Base-by-base conservation (phyloP, 2,329 filamentous ascomycete species). In the Pseudonectria buxi region DNA sequence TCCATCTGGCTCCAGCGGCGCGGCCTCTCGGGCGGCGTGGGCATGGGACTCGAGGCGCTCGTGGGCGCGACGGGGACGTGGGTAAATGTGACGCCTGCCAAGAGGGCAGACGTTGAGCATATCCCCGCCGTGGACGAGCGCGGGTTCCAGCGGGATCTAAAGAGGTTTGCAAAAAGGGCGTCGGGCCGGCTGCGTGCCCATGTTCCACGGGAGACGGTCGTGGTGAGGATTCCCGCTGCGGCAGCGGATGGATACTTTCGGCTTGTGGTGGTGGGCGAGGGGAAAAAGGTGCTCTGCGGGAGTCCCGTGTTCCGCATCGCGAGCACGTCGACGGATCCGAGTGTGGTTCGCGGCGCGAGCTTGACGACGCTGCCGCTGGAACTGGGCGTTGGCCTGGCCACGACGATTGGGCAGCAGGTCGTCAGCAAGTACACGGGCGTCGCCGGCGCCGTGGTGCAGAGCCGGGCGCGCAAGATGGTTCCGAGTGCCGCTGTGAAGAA, bases 231-330 rank as follows among this genome's bases (percentile, higher is more conserved):
- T 29, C 81, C 81, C 0, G 74, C 74, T 0, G 65, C 72, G 0
- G 76, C 76, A 0, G 65, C 65, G 1, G 81, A 86, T 53, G 81
- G 81, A 0, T 86, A 86, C 50, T 79, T 83, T 36, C 75, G 81
- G 10, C 61, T 86, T 4, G 72, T 84, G 1, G 62, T 86, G 7
- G 73, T 61, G 0, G 40, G 47, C 3, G 47, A 51, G 3, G 45
- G 44, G 11, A 74, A 72, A 45, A 79, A 74, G 46, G 64, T 73
- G 0, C 66, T 85, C 0, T 83, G 80, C 40, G 69, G 72, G 0
- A 83, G 78, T 42, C 81, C 81, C 0, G 71, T 82, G 0, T 85
- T 86, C 45, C 70, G 81, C 12, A 64, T 86, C n/a, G 71, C 81
- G 3, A 84, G 80, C 41, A 76, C 76, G 0, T 81, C 78, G 0